These are phyloP conservation scores for Gossypium thurberi DNA, from an alignment of 345 rosid species.

Conservation along the genomic window DNA sequence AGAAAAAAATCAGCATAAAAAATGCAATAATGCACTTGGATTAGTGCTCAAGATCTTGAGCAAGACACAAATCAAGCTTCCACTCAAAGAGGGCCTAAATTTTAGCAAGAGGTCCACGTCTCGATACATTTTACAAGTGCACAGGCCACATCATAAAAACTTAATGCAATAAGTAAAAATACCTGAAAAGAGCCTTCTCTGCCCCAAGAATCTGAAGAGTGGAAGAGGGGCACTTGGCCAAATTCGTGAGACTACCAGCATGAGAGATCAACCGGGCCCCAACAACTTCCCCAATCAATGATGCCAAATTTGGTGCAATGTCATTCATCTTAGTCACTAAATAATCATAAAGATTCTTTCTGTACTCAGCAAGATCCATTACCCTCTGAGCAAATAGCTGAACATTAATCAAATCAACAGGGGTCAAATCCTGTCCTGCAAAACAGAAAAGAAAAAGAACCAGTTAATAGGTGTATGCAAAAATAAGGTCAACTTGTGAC, in stretches of 20 bases:
- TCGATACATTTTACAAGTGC: background rate
- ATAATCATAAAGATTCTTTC: conserved; percentile 86
- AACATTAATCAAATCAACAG: conserved; percentile 76
- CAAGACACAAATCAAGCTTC: background rate
- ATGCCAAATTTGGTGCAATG: conserved; percentile 90
- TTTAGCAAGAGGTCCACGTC: background rate
- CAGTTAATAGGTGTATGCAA: background rate
- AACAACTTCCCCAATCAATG: conserved; percentile 87
- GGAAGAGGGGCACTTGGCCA: conserved; percentile 97
- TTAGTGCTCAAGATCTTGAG: background rate
- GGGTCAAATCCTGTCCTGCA: conserved; percentile 82
- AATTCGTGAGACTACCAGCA: conserved; percentile 94
- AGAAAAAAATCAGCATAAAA: background rate
- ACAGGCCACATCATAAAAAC: background rate
- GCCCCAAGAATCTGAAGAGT: conserved; percentile 98
- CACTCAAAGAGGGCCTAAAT: background rate
- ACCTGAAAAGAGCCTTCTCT: conserved; percentile 96
- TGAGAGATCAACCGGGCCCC: conserved; percentile 97
- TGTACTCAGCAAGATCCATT: conserved; percentile 73
- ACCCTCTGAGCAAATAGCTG: conserved; percentile 77
- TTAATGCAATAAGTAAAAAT: background rate
- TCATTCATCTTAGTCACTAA: conserved; percentile 81
- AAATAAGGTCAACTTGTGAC: background rate
- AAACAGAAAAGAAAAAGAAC: background rate
- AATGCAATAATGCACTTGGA: background rate